These are phyloP conservation scores for Penicillium sp. DNA, from an alignment of 2,329 filamentous ascomycete species.

Conservation along the genomic window DNA sequence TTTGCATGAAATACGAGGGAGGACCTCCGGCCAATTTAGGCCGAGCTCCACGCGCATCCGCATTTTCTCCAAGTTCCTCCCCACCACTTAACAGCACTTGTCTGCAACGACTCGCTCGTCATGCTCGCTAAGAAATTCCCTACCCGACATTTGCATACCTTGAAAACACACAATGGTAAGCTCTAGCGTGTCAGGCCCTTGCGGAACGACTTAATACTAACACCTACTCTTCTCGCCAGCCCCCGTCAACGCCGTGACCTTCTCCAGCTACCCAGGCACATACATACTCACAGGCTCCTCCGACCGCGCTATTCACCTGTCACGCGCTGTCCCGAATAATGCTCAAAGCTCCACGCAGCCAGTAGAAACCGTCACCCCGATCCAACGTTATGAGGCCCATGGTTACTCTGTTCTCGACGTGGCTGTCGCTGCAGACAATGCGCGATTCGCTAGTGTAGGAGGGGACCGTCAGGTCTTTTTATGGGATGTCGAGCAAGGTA, in stretches of 20 bases:
- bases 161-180: conserved; percentile 47
- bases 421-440: conserved; percentile 71
- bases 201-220: neutral
- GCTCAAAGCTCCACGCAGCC: conserved; percentile 33
- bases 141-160: conserved; percentile 40
- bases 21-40: conserved; percentile 5
- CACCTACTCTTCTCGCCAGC: conserved; percentile 45
- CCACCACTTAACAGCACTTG: neutral
- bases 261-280: conserved; percentile 70
- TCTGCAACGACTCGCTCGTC: neutral
- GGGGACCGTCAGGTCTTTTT: conserved; percentile 90
- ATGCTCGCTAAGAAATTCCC: conserved; percentile 36
- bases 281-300: conserved; percentile 83
- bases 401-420: conserved; percentile 90
- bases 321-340: conserved; percentile 59
- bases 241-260: conserved; percentile 70
- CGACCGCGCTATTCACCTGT: conserved; percentile 82
- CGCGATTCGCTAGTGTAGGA: conserved; percentile 80
- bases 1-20: neutral
- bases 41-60: conserved; percentile 13
- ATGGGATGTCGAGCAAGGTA: conserved; percentile 85
- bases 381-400: conserved; percentile 87
- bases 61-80: conserved; percentile 6
- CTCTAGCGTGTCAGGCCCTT: neutral
- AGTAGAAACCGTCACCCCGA: conserved; percentile 53